Evolutionary conservation across 140 eudicot genomes (phyloP), one percentile per base, ranked within the genome.

Genomic region (Senecio squalidus): DNA sequence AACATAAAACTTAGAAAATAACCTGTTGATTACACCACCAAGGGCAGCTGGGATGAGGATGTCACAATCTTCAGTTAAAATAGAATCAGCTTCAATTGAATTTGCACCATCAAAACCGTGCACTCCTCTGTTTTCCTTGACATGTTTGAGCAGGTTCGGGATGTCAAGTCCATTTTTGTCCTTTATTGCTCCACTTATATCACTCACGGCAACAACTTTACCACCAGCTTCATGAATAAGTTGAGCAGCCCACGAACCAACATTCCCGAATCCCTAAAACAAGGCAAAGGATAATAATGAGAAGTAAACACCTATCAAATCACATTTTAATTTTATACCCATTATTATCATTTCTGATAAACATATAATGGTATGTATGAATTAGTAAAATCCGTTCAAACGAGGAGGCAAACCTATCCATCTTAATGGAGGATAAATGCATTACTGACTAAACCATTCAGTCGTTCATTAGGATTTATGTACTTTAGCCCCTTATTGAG

Each of bases 191-290:
- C 99, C 99, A 41, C 79, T 74, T 56, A 92, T 75, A 67, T 92
- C 99, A 55, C 96, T 92, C 45, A 88, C 95, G 4, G 99, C 96
- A 14, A 92, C 85, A 23, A 92, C 67, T 74, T 72, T 92, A n/a
- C 99, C 99, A 24, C 99, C 99, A 25, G 69, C 73, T 69, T 92
- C 94, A 58, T 66, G 55, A 33, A 92, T 84, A 31, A 92, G 89
- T 33, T 75, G 78, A 67, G 99, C 93, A 41, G 99, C 99, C 99
- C 99, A 88, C 2, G 99, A 84, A 29, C 99, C 99, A 16, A 92
- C 99, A 72, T 92, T 92, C 13, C 99, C 99, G 10, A 92, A 92
- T 38, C 99, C 99, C 99, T 91, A 69, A 38, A 4, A 56, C 24
- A 28, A 45, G 44, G 39, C 20, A 36, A 61, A 23, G n/a, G 31